Evolutionary conservation across 2,329 filamentous ascomycete species (phyloP), one percentile per base, ranked within the genome.

Genomic region (Alternaria triticimaculans): DNA sequence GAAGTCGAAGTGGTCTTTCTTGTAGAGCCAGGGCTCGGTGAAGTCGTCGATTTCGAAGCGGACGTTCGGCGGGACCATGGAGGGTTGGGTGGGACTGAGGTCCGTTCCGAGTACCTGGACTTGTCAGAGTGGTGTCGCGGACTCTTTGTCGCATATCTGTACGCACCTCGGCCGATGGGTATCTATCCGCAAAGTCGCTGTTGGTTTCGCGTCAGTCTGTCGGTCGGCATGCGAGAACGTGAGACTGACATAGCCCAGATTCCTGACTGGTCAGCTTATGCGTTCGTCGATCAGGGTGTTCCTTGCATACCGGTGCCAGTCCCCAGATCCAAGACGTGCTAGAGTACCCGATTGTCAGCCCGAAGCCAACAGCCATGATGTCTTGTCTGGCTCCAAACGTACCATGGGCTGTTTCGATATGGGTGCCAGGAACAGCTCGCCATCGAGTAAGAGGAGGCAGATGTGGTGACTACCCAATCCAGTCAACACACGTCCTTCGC

Each of bases 321-420:
- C 6, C 80, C 81, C 9, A 83, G 64, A 57, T 83, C 81, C 28
- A 83, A 67, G 14, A 82, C 77, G 18, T 75, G 74, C 70, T 73
- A 26, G 26, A 25, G 66, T 37, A 15, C 26, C 20, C 3, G 9
- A 26, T 45, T n/a, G 28, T 60, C 44, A 65, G 26, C 37, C 43
- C 12, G 4, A 25, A 2, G 28, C 18, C 18, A 45, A 20, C 33
- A 15, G 20, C 3, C 37, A 45, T 33, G 5, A 2, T 43, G 18
- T 26, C 14, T 3, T 18, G n/a, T 37, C 57, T 45, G 21, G 1
- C 3, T 41, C 37, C 11, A 25, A 20, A 65, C 66, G 10, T 64
- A 73, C 63, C 66, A 65, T 66, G 8, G 74, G 72, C 25, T 74
- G 67, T 9, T 67, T 43, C 2, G 53, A 28, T 20, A 76, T 70